Evolutionary conservation across 1,139 yeast genomes (phyloP).

Genomic region (Scheffersomyces illinoinensis): DNA sequence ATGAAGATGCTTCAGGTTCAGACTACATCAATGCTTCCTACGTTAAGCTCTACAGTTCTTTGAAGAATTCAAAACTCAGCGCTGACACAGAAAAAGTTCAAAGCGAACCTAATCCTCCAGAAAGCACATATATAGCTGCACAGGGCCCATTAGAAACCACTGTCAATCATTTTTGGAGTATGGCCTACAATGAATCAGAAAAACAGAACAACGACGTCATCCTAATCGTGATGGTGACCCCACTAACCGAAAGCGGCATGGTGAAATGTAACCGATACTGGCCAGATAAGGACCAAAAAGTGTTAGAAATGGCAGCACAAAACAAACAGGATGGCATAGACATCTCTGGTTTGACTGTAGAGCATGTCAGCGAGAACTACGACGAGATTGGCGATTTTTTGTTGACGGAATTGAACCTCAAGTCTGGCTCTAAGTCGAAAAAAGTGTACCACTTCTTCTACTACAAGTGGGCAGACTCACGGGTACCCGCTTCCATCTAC

Average conservation of each 20-base stretch:
- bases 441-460: slow-evolving; percentile 55
- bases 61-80: not conserved
- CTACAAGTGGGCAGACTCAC: slow-evolving; percentile 59
- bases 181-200: slow-evolving; percentile 58
- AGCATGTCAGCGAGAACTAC: slow-evolving; percentile 18
- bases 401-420: slow-evolving; percentile 30
- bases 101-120: not conserved
- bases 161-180: slow-evolving; percentile 78
- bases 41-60: slow-evolving; percentile 16
- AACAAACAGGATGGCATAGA: slow-evolving; percentile 26
- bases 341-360: slow-evolving; percentile 19
- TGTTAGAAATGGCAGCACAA: slow-evolving; percentile 20
- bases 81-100: not conserved
- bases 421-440: slow-evolving; percentile 24
- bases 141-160: slow-evolving; percentile 70
- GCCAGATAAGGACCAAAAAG: slow-evolving; percentile 41
- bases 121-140: slow-evolving; percentile 36
- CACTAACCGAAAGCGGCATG: slow-evolving; percentile 58
- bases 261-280: slow-evolving; percentile 79
- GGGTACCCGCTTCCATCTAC: slow-evolving; percentile 42
- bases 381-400: slow-evolving; percentile 25
- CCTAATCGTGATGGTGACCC: slow-evolving; percentile 85
- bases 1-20: slow-evolving; percentile 11
- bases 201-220: slow-evolving; percentile 40
- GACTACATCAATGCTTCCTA: slow-evolving; percentile 49